Percentiles rank a stretch among this genome's conserved stretches.
Evolutionary conservation across 495 filamentous ascomycete genomes (phyloP).

Genomic region (Geopyxis carbonaria): DNA sequence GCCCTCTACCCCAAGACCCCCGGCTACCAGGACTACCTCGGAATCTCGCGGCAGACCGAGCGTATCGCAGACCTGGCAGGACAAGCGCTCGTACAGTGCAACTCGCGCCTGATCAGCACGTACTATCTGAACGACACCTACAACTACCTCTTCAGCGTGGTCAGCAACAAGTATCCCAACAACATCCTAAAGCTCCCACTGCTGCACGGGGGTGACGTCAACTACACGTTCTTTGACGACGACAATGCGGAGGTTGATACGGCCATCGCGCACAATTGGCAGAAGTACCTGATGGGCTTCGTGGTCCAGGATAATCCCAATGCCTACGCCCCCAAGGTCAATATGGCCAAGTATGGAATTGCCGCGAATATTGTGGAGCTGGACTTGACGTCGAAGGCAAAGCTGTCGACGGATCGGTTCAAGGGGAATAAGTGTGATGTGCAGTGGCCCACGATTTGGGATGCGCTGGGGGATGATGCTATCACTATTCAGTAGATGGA

Average conservation of each 20-base stretch:
- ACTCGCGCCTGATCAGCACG: background rate
- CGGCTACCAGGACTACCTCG: background rate
- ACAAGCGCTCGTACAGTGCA: background rate
- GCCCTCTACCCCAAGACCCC: background rate
- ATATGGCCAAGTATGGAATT: background rate
- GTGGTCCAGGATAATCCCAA: background rate
- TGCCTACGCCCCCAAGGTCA: background rate
- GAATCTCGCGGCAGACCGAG: background rate
- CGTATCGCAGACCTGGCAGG: background rate
- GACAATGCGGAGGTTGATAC: background rate
- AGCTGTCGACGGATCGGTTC: background rate
- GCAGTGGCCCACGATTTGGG: too few relatives aligned
- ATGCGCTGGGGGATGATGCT: too few relatives aligned
- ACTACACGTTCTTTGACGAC: background rate
- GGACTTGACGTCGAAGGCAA: background rate
- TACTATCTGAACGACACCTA: background rate
- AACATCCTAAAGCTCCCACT: background rate
- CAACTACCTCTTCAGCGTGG: background rate
- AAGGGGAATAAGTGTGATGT: background rate
- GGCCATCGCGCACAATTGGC: too few relatives aligned
- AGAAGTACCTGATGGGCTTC: background rate
- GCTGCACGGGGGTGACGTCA: background rate
- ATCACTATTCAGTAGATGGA: too few relatives aligned
- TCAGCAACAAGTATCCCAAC: background rate
- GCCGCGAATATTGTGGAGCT: background rate